Base-by-base conservation (phyloP, 2,329 filamentous ascomycete species). In the Hypoxylon sp. region DNA sequence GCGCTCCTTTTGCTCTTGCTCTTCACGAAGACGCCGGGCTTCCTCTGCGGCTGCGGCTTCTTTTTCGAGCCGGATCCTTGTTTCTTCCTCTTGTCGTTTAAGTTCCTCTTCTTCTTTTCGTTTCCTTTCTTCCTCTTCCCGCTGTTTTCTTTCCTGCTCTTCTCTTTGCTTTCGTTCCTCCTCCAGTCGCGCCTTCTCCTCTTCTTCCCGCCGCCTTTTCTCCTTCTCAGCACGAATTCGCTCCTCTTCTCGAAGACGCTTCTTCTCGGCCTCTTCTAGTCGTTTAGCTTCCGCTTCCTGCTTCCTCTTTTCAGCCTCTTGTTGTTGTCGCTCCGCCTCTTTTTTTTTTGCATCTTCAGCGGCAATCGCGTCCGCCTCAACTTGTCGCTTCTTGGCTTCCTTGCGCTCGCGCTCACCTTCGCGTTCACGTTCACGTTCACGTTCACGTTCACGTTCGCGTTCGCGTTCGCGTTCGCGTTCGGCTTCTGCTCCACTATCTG, bases 1-100 rank as follows among this genome's bases (percentile, higher is more conserved):
- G 46, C 79, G 79, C 64, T 85, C 81, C 60, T 78, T 69, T 58
- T 81, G 79, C 59, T 84, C 81, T 43, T 77, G 78, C 65, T 86
- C 81, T 69, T 84, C 81, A 64, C 83, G 81, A 59, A 83, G 78
- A 10, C 78, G 80, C 58, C 76, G 75, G 56, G 78, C 66, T 73
- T 77, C 72, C 70, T 79, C 58, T 62, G 71, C 67, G 68, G 72
- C 69, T 62, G 71, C 67, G 68, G 72, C 69, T 64, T 71, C 71
- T 28, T 59, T 65, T 56, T 73, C 71, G 19, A 66, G 72, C 17
- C 67, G 72, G 13, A 70, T 61, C 53, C 70, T 69, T 60, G 73
- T 74, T 61, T 80, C 78, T 64, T 81, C 79, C 65, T 80, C 77
- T 8, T 73, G 69, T 26, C 72, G 74, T 58, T 72, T 74, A 6